A percentile compares a stretch with the other conserved stretches of the same genome.
phyloP scores from a whole-genome alignment of 2,329 filamentous ascomycete genomes.

The Aschersonia sp. region DNA sequence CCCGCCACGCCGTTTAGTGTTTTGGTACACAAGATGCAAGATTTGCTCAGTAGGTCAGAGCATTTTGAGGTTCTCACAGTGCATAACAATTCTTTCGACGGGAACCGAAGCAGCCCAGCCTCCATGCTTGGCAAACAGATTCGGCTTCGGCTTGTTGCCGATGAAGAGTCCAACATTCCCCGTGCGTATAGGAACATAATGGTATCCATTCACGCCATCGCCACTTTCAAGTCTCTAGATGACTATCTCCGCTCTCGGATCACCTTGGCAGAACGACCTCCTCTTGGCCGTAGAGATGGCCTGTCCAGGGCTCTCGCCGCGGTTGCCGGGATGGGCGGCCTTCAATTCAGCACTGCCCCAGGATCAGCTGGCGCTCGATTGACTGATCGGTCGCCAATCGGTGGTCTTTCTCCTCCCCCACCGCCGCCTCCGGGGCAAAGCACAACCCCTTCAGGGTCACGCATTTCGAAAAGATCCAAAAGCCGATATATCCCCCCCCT shows the following conservation, averaged over 20 bases:
- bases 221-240: conserved; percentile 91
- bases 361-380: conserved; percentile 31
- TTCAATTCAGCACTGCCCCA: conserved; percentile 34
- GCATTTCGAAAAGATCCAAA: conserved; percentile 29
- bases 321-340: conserved; percentile 56
- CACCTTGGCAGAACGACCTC: conserved; percentile 55
- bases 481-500: conserved; percentile 25
- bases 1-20: conserved; percentile 78
- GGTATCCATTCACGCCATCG: conserved; percentile 96
- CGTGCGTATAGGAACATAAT: conserved; percentile 82
- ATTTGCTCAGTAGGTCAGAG: conserved; percentile 88
- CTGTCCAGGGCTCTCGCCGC: conserved; percentile 58
- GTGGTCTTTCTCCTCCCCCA: conserved; percentile 18
- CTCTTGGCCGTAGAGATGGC: conserved; percentile 47
- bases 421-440: conserved; percentile 7
- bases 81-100: conserved; percentile 81
- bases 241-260: conserved; percentile 91
- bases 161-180: conserved; percentile 83
- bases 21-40: conserved; percentile 85
- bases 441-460: conserved; percentile 27
- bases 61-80: conserved; percentile 97
- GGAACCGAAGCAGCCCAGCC: conserved; percentile 76
- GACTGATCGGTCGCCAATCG: conserved; percentile 27
- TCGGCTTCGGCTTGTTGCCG: conserved; percentile 72
- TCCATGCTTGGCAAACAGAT: conserved; percentile 97